A percentile compares a stretch with the other conserved stretches of the same genome.
Evolutionary conservation across 1,139 yeast genomes (phyloP).

Genomic region (Yamadazyma spencermartinsiae): DNA sequence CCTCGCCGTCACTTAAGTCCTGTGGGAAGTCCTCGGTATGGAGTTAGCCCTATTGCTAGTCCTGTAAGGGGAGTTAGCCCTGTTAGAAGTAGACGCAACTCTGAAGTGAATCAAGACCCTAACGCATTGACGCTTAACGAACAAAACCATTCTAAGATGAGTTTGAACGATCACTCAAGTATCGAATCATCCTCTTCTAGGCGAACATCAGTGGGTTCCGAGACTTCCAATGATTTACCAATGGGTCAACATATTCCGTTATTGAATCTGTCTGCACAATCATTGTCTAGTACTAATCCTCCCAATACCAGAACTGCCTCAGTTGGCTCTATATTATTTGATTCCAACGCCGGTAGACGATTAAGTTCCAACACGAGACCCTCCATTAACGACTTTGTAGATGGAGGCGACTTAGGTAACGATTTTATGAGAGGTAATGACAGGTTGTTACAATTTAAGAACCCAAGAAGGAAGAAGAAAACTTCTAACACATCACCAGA

Average conservation of each 20-base stretch:
- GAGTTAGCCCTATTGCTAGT: conserved; percentile 10
- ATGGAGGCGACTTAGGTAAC: conserved; percentile 26
- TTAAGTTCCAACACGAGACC: conserved; percentile 20
- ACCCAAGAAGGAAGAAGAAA: conserved; percentile 33
- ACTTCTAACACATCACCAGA: conserved; percentile 3
- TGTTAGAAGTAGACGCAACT: background rate
- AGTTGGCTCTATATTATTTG: conserved; percentile 28
- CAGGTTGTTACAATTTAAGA: conserved; percentile 29
- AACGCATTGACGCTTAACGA: background rate
- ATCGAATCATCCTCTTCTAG: conserved; percentile 15
- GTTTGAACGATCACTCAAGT: conserved; percentile 12
- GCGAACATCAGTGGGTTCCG: conserved; percentile 27
- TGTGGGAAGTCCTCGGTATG: conserved; percentile 10
- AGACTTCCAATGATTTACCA: conserved; percentile 24
- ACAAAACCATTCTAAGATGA: background rate
- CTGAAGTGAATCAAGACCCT: background rate
- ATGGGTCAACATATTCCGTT: conserved; percentile 44
- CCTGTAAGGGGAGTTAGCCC: conserved; percentile 5
- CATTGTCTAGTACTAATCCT: conserved; percentile 18
- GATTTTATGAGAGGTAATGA: conserved; percentile 24
- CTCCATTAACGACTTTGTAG: conserved; percentile 27
- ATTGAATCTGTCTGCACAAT: conserved; percentile 31
- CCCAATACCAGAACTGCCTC: conserved; percentile 23
- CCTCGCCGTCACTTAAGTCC: conserved; percentile 16
- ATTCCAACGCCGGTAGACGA: conserved; percentile 19